These are phyloP conservation scores for Plenodomus lindquistii DNA, from an alignment of 2,329 filamentous ascomycete species.

Conservation along the genomic window DNA sequence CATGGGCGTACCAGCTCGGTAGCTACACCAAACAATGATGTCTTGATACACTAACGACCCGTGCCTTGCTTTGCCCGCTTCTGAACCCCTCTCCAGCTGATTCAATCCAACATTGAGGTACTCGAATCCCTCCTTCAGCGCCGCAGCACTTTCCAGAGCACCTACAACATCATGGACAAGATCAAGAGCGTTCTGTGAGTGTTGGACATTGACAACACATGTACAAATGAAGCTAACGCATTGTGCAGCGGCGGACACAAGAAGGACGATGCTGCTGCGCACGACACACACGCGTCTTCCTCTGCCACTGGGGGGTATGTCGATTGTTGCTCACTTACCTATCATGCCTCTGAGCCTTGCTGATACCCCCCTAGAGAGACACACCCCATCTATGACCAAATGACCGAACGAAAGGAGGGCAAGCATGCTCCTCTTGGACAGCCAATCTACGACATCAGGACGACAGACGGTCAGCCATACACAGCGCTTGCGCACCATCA, in stretches of 20 bases:
- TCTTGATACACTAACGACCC: conserved; percentile 12
- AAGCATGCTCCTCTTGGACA: conserved; percentile 4
- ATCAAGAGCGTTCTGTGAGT: conserved; percentile 50
- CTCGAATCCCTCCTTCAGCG: conserved; percentile 4
- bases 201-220: background rate
- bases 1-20: conserved; percentile 13
- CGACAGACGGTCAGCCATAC: conserved; percentile 6
- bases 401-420: conserved; percentile 18
- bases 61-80: conserved; percentile 27
- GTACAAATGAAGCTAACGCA: conserved; percentile 31
- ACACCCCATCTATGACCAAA: conserved; percentile 37
- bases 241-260: conserved; percentile 25
- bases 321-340: background rate
- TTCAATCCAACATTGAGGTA: conserved; percentile 4
- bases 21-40: conserved; percentile 22
- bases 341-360: background rate
- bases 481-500: conserved; percentile 12
- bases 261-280: conserved; percentile 29
- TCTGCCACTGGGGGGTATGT: conserved; percentile 15
- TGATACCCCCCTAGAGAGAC: conserved; percentile 11
- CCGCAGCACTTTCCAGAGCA: conserved; percentile 8
- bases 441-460: background rate
- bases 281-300: conserved; percentile 18
- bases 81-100: conserved; percentile 11
- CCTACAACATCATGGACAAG: conserved; percentile 46